A percentile compares a stretch with the other conserved stretches of the same genome.
phyloP scores from a whole-genome alignment of 768 basidiomycete genomes.

The Artomyces pyxidatus region DNA sequence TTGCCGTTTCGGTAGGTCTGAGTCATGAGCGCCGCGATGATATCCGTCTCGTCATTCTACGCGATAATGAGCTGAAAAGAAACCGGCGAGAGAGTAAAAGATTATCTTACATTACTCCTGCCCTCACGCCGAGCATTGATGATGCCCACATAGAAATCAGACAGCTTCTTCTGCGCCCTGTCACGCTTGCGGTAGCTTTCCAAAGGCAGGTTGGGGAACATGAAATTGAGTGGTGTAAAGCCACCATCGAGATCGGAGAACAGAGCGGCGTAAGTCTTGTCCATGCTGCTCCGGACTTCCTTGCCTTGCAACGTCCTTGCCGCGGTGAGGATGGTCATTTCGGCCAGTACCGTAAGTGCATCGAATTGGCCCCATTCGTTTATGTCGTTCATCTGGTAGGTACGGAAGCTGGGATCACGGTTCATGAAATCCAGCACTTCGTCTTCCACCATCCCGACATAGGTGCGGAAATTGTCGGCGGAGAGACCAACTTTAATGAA shows the following conservation, averaged over 20 bases:
- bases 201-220: conserved; percentile 90
- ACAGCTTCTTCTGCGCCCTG: conserved; percentile 86
- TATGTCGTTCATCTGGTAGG: conserved; percentile 54
- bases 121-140: conserved; percentile 62
- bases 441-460: conserved; percentile 45
- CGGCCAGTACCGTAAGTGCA: conserved; percentile 60
- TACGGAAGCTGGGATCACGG: conserved; percentile 53
- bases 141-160: conserved; percentile 85
- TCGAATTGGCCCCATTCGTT: conserved; percentile 79
- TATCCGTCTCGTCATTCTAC: conserved; percentile 70
- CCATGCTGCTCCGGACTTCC: conserved; percentile 73
- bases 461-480: conserved; percentile 82
- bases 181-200: conserved; percentile 87
- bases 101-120: conserved; percentile 29
- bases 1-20: conserved; percentile 81
- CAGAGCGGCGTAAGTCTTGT: conserved; percentile 77
- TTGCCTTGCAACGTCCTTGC: conserved; percentile 88
- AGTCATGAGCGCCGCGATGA: conserved; percentile 81
- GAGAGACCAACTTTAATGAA: conserved; percentile 96
- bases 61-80: neutral
- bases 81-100: neutral
- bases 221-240: conserved; percentile 91
- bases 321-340: conserved; percentile 94
- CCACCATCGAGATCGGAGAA: conserved; percentile 91
- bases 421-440: conserved; percentile 55